These are phyloP conservation scores for Trypanosoma boissoni DNA, from an alignment of 208 protist genomes.

Conservation along the genomic window DNA sequence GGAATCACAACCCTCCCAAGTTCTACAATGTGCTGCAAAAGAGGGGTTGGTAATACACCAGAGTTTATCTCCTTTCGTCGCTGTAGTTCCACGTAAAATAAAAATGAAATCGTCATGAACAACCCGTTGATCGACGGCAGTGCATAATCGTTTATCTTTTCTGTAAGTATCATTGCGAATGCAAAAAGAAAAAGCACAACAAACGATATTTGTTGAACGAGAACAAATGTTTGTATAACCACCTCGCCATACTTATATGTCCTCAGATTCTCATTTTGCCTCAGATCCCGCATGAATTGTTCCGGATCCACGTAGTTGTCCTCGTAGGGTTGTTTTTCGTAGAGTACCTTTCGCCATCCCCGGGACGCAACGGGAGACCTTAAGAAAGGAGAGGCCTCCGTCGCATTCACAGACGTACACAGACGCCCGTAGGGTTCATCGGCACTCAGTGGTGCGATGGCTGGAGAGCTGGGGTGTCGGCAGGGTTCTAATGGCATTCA, in stretches of 20 bases:
- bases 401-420: too few relatives aligned
- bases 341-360: slow-evolving; percentile 81
- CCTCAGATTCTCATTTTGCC: slow-evolving; percentile 74
- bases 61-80: slow-evolving; percentile 22
- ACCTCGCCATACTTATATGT: slow-evolving; percentile 75
- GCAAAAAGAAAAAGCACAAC: slow-evolving; percentile 81
- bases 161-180: slow-evolving; percentile 57
- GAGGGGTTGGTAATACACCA: slow-evolving; percentile 20
- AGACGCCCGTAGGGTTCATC: too few relatives aligned
- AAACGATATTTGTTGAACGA: slow-evolving; percentile 85
- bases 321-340: slow-evolving; percentile 82
- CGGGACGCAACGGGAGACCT: slow-evolving; percentile 11
- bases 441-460: too few relatives aligned
- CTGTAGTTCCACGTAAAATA: slow-evolving; percentile 35
- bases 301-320: slow-evolving; percentile 89
- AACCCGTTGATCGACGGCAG: slow-evolving; percentile 62
- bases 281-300: slow-evolving; percentile 79
- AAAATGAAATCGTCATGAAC: slow-evolving; percentile 33
- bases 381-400: background rate
- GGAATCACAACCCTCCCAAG: slow-evolving; percentile 53
- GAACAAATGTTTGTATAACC: slow-evolving; percentile 74
- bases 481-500: too few relatives aligned
- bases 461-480: too few relatives aligned
- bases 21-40: slow-evolving; percentile 38
- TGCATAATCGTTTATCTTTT: slow-evolving; percentile 23